Base-by-base conservation (phyloP, 2,329 filamentous ascomycete species). In the Fusarium longipes region DNA sequence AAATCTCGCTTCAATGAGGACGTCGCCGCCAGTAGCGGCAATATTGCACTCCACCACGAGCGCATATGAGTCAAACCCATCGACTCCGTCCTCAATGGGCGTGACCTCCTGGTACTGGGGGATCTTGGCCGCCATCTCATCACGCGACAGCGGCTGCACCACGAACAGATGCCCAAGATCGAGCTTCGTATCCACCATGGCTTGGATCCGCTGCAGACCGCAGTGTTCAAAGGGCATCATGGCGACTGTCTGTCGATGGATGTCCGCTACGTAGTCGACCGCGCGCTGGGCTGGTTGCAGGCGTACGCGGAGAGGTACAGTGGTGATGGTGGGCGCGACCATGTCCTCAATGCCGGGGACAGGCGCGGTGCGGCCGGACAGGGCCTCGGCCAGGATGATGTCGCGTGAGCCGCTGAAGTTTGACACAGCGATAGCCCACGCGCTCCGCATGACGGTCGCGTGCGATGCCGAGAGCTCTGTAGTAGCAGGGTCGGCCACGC, bases 221-320 rank as follows among this genome's bases (percentile, higher is more conserved):
- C 47, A 49, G 33, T 49, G 47, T 49, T 49, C 47, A 49, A 49
- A 49, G 47, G 47, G 47, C 47, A 49, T 49, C 33, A 49, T 49
- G 33, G 47, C 47, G 47, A 49, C 47, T 49, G 47, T 49, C 33
- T 49, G 47, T 49, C 47, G 47, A 49, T 49, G 47, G 33, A 49
- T 38, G 33, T 49, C 47, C 47, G 47, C 47, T 49, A 49, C 33
- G 33, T 49, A 49, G 33, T 49, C 47, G 33, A 49, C 47, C 33
- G 47, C 47, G n/a, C 47, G 47, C 47, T 39, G 47, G 30, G 47
- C 17, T 49, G 47, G 47, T 49, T 49, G 47, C 24, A 49, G 47
- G 24, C 33, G 24, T 38, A 49, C 47, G 33, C 47, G 47, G 47
- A 49, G 47, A 49, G 47, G 47, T 33, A 49, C 47, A 39, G 47